Percentiles rank a stretch among this genome's conserved stretches.
Conservation (phyloP, 345 rosid species). For the Pseudoturritis turrita region DNA sequence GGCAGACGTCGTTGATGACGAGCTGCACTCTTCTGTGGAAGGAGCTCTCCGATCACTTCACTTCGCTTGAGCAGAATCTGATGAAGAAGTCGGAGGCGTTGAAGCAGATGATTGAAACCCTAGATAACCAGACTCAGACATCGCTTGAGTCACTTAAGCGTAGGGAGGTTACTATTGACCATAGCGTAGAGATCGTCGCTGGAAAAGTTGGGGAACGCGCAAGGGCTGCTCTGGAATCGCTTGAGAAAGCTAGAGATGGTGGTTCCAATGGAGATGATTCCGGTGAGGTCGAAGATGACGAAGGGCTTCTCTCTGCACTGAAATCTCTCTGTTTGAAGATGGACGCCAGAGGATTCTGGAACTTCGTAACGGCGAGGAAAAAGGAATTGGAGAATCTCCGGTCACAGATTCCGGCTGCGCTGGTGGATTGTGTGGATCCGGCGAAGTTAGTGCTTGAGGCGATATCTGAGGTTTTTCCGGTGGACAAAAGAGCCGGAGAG, state of each 20-base stretch:
- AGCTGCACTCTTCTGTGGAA: conserved; percentile 98
- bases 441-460: conserved; percentile 78
- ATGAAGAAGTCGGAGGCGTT: conserved; percentile 81
- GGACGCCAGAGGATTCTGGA: conserved; percentile 80
- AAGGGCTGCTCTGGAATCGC: conserved; percentile 44
- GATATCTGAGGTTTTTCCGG: conserved; percentile 88
- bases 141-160: conserved; percentile 68
- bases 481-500: conserved; percentile 58
- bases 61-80: conserved; percentile 70
- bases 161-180: conserved; percentile 86
- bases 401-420: conserved; percentile 58
- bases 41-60: conserved; percentile 97
- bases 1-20: conserved; percentile 91
- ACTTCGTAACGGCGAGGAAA: conserved; percentile 61
- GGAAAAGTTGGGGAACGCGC: conserved; percentile 51
- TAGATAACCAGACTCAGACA: conserved; percentile 69
- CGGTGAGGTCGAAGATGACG: conserved; percentile 80
- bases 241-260: conserved; percentile 31
- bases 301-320: conserved; percentile 48
- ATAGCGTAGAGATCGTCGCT: conserved; percentile 72
- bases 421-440: conserved; percentile 85
- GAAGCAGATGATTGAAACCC: conserved; percentile 58
- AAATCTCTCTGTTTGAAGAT: conserved; percentile 59
- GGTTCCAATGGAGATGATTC: conserved; percentile 31
- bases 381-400: conserved; percentile 71